These are phyloP conservation scores for Aureobasidium sp. DNA, from an alignment of 2,329 filamentous ascomycete species.

Conservation along the genomic window DNA sequence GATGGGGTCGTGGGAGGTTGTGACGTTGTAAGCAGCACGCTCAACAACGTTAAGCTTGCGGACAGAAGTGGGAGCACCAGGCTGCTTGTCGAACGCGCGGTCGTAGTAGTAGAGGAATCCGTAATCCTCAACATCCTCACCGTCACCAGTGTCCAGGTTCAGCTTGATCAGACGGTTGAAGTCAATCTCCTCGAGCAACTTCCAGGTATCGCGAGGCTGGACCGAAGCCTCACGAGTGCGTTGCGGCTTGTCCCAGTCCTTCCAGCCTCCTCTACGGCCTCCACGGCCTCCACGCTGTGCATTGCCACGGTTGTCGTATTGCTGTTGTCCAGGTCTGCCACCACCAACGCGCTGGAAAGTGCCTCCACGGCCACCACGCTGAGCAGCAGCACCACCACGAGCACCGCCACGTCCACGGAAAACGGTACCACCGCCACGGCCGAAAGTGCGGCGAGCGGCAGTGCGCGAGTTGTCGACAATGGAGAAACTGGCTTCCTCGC, in stretches of 20 bases:
- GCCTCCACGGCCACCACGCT: conserved; percentile 58
- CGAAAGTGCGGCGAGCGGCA: conserved; percentile 73
- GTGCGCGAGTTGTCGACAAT: conserved; percentile 93
- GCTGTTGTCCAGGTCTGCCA: conserved; percentile 57
- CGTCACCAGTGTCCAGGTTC: conserved; percentile 88
- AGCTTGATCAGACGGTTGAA: conserved; percentile 92
- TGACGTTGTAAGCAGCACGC: conserved; percentile 95
- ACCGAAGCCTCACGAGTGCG: conserved; percentile 94
- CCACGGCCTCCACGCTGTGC: conserved; percentile 62
- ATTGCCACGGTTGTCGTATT: conserved; percentile 58
- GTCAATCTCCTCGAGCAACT: conserved; percentile 94
- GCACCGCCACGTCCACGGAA: conserved; percentile 60
- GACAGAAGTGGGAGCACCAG: conserved; percentile 74
- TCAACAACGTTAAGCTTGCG: conserved; percentile 82
- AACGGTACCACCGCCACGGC: conserved; percentile 78
- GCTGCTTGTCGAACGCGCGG: conserved; percentile 85
- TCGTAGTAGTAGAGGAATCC: conserved; percentile 99
- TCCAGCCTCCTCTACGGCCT: conserved; percentile 91
- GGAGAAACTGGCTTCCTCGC: conserved; percentile 96
- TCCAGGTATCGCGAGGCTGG: conserved; percentile 93
- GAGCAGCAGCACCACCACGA: conserved; percentile 60
- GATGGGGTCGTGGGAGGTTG: conserved; percentile 88
- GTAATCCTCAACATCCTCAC: conserved; percentile 90
- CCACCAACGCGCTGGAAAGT: conserved; percentile 65
- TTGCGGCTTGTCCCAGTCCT: conserved; percentile 96